Evolutionary conservation across 495 filamentous ascomycete genomes (phyloP), one percentile per base, ranked within the genome.

Genomic region (Penicillium turbatum): DNA sequence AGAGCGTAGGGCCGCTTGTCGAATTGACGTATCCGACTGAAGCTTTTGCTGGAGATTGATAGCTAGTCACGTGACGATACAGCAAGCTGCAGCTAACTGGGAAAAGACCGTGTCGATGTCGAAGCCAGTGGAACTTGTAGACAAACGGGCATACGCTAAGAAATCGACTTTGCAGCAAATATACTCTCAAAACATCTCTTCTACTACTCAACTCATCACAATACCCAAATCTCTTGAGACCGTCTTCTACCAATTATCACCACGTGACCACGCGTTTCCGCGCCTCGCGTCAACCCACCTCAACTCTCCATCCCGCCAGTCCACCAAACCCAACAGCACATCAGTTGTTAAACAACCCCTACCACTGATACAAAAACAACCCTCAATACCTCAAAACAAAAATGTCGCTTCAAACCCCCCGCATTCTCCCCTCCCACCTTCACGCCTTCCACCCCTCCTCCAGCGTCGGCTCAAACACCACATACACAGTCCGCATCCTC

Each of bases 401-500:
- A 56, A 75, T 77, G 72, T 73, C 79, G 21, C 69, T 77, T 40
- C 80, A 84, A 63, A 86, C 84, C 51, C 86, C 87, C 47, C 86
- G 87, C 68, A 76, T 90, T 58, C 85, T 83, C 54, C 82, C 83
- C 56, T 67, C 72, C 34, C 81, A 87, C 65, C 81, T 91, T 46
- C 76, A 86, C 63, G 75, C 77, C 63, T 89, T 86, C 70, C 77
- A 85, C 56, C 67, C 71, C 47, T 68, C 67, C 51, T 68, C 67
- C 51, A 58, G 53, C 54, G 44, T 63, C 26, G 69, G 67, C 51
- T 56, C 64, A 29, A 64, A 65, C 44, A 63, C 65, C 29, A 78
- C 80, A 66, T 82, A 81, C 46, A 87, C 85, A 48, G 87, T 97
- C 50, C 90, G 89, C 51, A 75, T 97, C 40, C 80, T 96, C 3